A percentile compares a stretch with the other conserved stretches of the same genome.
Evolutionary conservation across 371 early-diverging fungal genomes (phyloP).

Genomic region (Pancytospora philotis): DNA sequence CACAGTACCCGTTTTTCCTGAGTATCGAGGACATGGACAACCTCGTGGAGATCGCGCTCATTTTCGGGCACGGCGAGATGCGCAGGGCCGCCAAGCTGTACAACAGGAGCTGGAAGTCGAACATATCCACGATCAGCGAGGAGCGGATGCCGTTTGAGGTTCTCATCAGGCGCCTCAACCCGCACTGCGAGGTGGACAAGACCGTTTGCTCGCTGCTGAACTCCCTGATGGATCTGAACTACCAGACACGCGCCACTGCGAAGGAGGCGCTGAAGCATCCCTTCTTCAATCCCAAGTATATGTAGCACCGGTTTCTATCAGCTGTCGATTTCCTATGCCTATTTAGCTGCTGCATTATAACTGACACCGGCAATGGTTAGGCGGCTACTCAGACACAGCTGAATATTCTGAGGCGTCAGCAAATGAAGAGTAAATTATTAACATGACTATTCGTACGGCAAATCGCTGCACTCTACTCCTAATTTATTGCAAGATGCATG

Average conservation of each 20-base stretch:
- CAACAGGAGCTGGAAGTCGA: conserved; percentile 58
- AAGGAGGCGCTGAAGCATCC: conserved; percentile 57
- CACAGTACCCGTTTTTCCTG: conserved; percentile 80
- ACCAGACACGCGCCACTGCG: conserved; percentile 54
- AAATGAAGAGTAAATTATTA: too few relatives aligned
- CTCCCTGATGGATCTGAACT: conserved; percentile 55
- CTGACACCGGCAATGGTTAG: too few relatives aligned
- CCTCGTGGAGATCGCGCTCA: conserved; percentile 71
- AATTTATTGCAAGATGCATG: too few relatives aligned
- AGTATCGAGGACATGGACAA: conserved; percentile 75
- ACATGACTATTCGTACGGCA: too few relatives aligned
- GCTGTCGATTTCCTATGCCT: too few relatives aligned
- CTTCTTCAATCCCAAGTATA: too few relatives aligned
- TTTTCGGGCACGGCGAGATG: conserved; percentile 76
- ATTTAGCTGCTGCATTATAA: too few relatives aligned
- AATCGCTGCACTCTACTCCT: too few relatives aligned
- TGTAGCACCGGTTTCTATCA: too few relatives aligned
- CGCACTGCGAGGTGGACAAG: conserved; percentile 16
- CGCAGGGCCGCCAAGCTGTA: conserved; percentile 60
- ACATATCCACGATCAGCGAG: conserved; percentile 53
- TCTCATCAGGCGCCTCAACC: conserved; percentile 45
- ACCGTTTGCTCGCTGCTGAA: conserved; percentile 57
- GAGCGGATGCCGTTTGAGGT: conserved; percentile 56
- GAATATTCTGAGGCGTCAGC: too few relatives aligned
- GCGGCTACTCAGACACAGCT: too few relatives aligned